Base-by-base conservation (phyloP, 1,284 basidiomycete species). In the Cryptococcus jaspeensis region DNA sequence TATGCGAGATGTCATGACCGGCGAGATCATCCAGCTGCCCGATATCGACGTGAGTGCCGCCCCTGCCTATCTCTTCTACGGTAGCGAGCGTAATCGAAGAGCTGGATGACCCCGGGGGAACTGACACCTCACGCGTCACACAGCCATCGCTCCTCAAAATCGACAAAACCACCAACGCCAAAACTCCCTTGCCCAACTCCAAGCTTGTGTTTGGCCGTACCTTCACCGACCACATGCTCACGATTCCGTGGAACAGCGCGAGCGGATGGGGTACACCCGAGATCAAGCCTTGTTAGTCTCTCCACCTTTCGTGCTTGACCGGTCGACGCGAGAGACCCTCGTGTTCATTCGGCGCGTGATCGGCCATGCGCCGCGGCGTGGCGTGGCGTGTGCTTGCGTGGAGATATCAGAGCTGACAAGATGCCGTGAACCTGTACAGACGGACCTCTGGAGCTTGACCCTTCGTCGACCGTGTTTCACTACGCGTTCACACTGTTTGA, bases 221-320 rank as follows among this genome's bases (percentile, higher is more conserved):
- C 23, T 84, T 84, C 58, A 92, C 92, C 32, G 92, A 97, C 78
- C 94, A 97, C 77, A 97, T 97, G 93, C 80, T 97, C 47, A 84
- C 83, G 41, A 84, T 95, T 60, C 85, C 87, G 13, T 97, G 93
- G 93, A 81, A 82, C 55, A 78, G 81, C 20, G 70, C 79, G 9
- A 79, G 79, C 18, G 93, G 93, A 16, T 97, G 94, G 93, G 87
- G 84, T 23, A 77, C 82, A 2, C 94, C 93, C 12, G 80, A 85
- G 66, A 96, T 97, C 67, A 82, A 84, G 68, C 90, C 92, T 50
- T 96, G 89, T 90, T 56, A 64, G 76, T 70, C 62, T 84, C 28
- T 32, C 28, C 28, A 32, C 28, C 9, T 9, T 32, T 9, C 28
- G 28, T 32, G 28, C 40, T 42, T n/a, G 4, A 42, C 20, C 40